Conservation (phyloP, 768 basidiomycete species). For the Tephrocybe sp. region DNA sequence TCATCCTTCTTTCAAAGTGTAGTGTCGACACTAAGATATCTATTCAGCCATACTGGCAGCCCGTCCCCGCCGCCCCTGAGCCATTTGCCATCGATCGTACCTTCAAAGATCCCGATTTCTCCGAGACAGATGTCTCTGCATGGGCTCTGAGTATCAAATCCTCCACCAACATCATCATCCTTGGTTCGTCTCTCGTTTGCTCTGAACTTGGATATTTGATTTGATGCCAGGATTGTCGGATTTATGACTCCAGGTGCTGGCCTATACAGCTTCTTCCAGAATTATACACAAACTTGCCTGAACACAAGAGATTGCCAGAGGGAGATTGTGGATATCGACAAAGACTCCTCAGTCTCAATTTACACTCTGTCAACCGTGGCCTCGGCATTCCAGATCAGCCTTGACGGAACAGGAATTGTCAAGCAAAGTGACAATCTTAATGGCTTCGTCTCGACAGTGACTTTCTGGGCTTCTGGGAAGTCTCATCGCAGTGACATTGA, state of each 20-base stretch:
- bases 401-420: slow-evolving; percentile 43
- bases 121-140: slow-evolving; percentile 35
- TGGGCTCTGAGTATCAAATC: slow-evolving; percentile 55
- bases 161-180: slow-evolving; percentile 30
- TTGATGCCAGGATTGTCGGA: neutral
- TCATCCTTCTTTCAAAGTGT: neutral
- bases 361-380: slow-evolving; percentile 62
- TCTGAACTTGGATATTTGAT: neutral
- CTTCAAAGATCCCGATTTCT: slow-evolving; percentile 53
- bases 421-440: slow-evolving; percentile 47
- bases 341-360: slow-evolving; percentile 43
- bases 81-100: slow-evolving; percentile 45
- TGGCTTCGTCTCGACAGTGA: slow-evolving; percentile 54
- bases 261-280: slow-evolving; percentile 69
- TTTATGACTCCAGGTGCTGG: slow-evolving; percentile 23
- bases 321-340: slow-evolving; percentile 52
- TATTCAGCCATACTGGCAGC: slow-evolving; percentile 65
- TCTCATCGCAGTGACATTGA: neutral
- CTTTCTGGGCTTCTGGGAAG: slow-evolving; percentile 34
- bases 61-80: slow-evolving; percentile 49
- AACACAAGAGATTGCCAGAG: slow-evolving; percentile 42
- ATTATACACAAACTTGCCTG: slow-evolving; percentile 40
- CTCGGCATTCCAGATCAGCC: slow-evolving; percentile 46
- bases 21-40: neutral
- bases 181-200: slow-evolving; percentile 27